phyloP scores from a whole-genome alignment of 192 early-diverging fungal genomes.

The Coemansia sp. region DNA sequence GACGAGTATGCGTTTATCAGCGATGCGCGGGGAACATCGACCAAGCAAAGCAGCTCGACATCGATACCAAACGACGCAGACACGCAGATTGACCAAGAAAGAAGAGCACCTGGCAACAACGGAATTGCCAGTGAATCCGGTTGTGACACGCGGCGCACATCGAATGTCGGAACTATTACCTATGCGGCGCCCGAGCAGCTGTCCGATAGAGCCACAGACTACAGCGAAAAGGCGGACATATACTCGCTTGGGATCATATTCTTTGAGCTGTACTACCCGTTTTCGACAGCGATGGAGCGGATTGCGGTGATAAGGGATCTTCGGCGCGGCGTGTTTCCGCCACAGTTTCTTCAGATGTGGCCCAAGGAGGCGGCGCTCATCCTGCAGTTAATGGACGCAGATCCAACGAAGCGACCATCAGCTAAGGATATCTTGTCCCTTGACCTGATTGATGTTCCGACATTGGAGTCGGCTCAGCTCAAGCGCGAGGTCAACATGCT shows the following conservation, averaged over 20 bases:
- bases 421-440: conserved; percentile 70
- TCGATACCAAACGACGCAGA: not conserved
- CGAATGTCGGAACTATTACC: conserved; percentile 88
- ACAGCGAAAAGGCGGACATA: conserved; percentile 85
- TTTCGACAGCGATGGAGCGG: conserved; percentile 90
- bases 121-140: not conserved
- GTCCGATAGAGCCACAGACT: conserved; percentile 35
- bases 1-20: conserved; percentile 40
- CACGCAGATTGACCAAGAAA: not conserved
- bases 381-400: conserved; percentile 76
- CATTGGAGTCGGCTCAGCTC: conserved; percentile 50
- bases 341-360: conserved; percentile 57
- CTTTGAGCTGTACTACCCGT: conserved; percentile 90
- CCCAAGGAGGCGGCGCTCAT: conserved; percentile 73
- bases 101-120: not conserved
- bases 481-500: conserved; percentile 38
- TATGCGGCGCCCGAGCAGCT: conserved; percentile 77
- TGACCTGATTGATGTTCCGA: conserved; percentile 61
- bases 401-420: conserved; percentile 69
- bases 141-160: conserved; percentile 66
- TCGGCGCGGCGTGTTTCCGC: conserved; percentile 74
- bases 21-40: conserved; percentile 17
- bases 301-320: conserved; percentile 68
- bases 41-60: not conserved
- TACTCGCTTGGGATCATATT: conserved; percentile 96